Evolutionary conservation across 495 filamentous ascomycete genomes (phyloP), one percentile per base, ranked within the genome.

Genomic region (Parachaetomium inaequale): DNA sequence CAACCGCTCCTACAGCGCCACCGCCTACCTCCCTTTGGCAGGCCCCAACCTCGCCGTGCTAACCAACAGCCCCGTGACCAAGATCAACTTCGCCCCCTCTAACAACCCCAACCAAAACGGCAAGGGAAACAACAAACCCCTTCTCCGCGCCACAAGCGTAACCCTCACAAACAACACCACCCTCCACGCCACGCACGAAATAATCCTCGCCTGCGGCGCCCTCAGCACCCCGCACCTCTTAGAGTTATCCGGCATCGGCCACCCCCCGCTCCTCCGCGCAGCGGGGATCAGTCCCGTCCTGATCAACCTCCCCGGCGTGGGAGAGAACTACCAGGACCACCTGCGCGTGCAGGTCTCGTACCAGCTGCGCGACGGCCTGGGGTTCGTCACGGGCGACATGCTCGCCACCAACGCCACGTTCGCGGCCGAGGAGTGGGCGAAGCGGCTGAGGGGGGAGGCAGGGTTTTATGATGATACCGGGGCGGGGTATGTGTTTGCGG

Each of bases 231-330:
- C 84, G 12, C 70, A 74, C 8, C 70, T 87, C 12, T 74, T 86
- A 11, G 84, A 87, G 68, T 71, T 82, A 0, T 88, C 85, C 0
- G 84, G 85, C 8, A 73, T 87, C 55, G 85, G 84, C 42, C 63
- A 70, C 32, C 21, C 55, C 3, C 49, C 53, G 12, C 63, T 83
- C 19, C 67, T 84, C 3, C 42, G 70, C 14, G 58, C 69, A 4
- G 74, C 76, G 28, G 65, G 69, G 6, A 79, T 84, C 34, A 63
- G 70, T 1, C 61, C 74, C 5, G 67, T 73, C 11, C n/a, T n/a
- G n/a, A 51, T 76, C 0, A 73, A 80, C 64, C 68, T 81, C 2
- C 77, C 82, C 1, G 81, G 79, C 28, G 81, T 83, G 26, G 81
- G 81, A 26, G 75, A 79, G 62, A 82, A 81, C 62, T 72, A 77